Conservation (phyloP, 495 filamentous ascomycete genomes). For the Penicillium turbatum region DNA sequence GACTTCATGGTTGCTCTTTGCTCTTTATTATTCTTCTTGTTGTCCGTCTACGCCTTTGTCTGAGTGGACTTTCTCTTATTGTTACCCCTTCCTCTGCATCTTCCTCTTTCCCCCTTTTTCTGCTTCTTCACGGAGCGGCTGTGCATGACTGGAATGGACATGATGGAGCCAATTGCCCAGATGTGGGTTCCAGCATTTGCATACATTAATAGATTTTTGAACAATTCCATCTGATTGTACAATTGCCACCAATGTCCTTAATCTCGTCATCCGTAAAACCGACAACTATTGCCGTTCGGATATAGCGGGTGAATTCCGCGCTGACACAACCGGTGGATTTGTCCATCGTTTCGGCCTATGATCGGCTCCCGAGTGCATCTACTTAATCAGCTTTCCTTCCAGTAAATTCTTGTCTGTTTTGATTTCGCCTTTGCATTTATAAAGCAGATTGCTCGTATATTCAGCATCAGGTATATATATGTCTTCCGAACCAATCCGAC, state of each 20-base stretch:
- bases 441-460: too few species aligned
- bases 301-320: constrained; percentile 26
- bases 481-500: constrained; percentile 20
- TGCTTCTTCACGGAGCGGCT: background rate
- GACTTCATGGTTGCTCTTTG: constrained; percentile 15
- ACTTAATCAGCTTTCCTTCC: background rate
- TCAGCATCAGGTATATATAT: constrained; percentile 12
- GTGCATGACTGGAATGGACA: constrained; percentile 3
- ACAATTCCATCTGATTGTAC: background rate
- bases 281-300: background rate
- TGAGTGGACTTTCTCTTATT: background rate
- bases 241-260: too few species aligned
- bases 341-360: constrained; percentile 15
- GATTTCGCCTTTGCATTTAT: background rate
- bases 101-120: background rate
- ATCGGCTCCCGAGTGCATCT: constrained; percentile 12
- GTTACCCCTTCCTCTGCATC: background rate
- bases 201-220: constrained; percentile 8
- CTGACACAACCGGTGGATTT: constrained; percentile 16
- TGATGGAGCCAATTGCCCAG: background rate
- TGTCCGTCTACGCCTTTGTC: background rate
- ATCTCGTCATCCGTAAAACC: constrained; percentile 9
- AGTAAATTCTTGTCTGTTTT: background rate
- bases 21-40: background rate
- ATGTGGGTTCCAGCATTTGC: background rate